These are phyloP conservation scores for Laguncularia racemosa DNA, from an alignment of 345 rosid genomes.

Conservation along the genomic window DNA sequence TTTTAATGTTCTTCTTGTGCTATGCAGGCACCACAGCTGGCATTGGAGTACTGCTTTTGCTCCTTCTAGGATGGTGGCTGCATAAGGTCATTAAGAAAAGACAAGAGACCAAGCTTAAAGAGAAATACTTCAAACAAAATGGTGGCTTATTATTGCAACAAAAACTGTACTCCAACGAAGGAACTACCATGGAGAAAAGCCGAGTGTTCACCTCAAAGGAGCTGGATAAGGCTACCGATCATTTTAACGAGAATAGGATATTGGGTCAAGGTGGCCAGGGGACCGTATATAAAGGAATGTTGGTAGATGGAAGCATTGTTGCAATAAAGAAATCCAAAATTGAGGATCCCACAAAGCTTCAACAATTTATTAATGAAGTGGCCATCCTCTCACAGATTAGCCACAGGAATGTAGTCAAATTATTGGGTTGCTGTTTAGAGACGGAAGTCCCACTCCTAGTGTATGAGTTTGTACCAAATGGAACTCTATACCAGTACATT, in stretches of 20 bases:
- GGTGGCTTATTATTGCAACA: constrained; percentile 12
- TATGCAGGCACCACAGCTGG: not conserved
- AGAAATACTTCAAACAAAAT: constrained; percentile 8
- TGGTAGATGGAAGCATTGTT: constrained; percentile 10
- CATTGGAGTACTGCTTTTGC: constrained; percentile 3
- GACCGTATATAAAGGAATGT: constrained; percentile 16
- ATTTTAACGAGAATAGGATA: constrained; percentile 5
- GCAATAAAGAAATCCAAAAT: constrained; percentile 13
- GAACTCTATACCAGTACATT: constrained; percentile 6
- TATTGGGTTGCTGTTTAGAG: constrained; percentile 13
- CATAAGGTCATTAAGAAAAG: constrained; percentile 5
- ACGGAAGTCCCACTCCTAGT: constrained; percentile 11
- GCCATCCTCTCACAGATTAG: constrained; percentile 12
- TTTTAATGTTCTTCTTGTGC: not conserved
- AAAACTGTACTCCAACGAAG: constrained; percentile 4
- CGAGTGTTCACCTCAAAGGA: constrained; percentile 6
- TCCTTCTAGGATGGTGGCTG: not conserved
- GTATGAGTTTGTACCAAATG: constrained; percentile 14
- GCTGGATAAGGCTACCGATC: constrained; percentile 9
- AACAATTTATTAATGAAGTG: constrained; percentile 19
- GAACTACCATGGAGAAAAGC: constrained; percentile 3
- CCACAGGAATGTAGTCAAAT: constrained; percentile 14
- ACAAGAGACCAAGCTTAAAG: constrained; percentile 4
- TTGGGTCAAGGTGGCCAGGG: constrained; percentile 17
- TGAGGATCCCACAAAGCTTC: not conserved